Evolutionary conservation across 2,329 filamentous ascomycete species (phyloP).

Genomic region (Venturia pyrina): DNA sequence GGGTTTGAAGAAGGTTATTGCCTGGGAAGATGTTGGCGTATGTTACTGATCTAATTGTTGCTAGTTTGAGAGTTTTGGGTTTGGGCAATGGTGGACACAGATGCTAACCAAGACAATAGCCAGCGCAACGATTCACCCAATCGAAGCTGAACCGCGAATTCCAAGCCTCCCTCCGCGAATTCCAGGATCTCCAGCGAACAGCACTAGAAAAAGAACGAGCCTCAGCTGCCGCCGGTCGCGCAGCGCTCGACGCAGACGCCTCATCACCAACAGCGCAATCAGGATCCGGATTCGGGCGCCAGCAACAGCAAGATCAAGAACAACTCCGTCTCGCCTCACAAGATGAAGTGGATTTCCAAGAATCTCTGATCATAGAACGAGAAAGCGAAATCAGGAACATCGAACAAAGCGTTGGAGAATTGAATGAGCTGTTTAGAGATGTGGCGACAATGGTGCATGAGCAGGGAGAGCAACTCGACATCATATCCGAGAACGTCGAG

Average conservation of each 20-base stretch:
- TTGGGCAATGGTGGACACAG: not conserved
- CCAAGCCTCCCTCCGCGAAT: slow-evolving; percentile 77
- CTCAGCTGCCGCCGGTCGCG: slow-evolving; percentile 71
- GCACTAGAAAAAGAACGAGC: slow-evolving; percentile 89
- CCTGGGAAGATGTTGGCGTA: slow-evolving; percentile 62
- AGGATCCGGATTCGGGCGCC: slow-evolving; percentile 43
- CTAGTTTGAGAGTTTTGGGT: not conserved
- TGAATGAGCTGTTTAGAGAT: slow-evolving; percentile 95
- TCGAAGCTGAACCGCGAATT: slow-evolving; percentile 93
- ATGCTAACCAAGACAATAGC: slow-evolving; percentile 41
- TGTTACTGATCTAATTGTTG: slow-evolving; percentile 38
- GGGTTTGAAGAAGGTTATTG: slow-evolving; percentile 83
- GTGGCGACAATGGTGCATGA: slow-evolving; percentile 96
- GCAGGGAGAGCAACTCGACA: slow-evolving; percentile 80
- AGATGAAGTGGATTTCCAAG: slow-evolving; percentile 95
- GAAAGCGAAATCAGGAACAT: slow-evolving; percentile 97
- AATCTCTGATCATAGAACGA: slow-evolving; percentile 87
- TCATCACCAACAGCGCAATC: slow-evolving; percentile 28
- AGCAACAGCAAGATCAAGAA: slow-evolving; percentile 45
- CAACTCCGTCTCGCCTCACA: slow-evolving; percentile 76
- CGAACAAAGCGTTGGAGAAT: slow-evolving; percentile 86
- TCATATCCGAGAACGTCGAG: slow-evolving; percentile 81
- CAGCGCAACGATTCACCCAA: slow-evolving; percentile 92
- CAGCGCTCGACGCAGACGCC: slow-evolving; percentile 58
- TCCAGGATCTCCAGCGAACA: slow-evolving; percentile 80